Conservation (phyloP, 176 grass and related monocot genomes). For the Secale cereale region DNA sequence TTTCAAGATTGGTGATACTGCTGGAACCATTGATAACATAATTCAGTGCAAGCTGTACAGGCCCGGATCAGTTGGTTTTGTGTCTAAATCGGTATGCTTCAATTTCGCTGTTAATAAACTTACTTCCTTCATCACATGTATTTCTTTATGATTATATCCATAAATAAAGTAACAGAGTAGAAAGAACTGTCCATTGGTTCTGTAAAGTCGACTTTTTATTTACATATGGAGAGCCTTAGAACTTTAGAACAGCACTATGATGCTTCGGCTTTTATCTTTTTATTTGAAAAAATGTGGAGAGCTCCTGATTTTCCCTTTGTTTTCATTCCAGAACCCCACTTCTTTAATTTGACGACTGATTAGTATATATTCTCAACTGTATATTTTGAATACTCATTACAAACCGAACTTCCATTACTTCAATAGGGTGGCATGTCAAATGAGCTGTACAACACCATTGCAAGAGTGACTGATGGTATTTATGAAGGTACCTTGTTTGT, state of each 20-base stretch:
- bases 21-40: constrained; percentile 98
- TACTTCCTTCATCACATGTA: neutral
- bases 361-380: neutral
- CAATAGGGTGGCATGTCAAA: constrained; percentile 98
- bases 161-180: neutral
- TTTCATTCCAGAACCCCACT: neutral
- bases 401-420: constrained; percentile 26
- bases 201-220: neutral
- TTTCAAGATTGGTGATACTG: constrained; percentile 99
- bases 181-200: neutral
- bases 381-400: neutral
- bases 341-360: neutral
- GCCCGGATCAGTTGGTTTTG: constrained; percentile 96
- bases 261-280: neutral
- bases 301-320: neutral
- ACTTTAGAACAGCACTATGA: neutral
- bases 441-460: constrained; percentile 97
- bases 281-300: neutral
- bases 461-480: constrained; percentile 97
- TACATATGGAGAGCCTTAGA: neutral
- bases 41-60: constrained; percentile 98
- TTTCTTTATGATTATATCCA: neutral
- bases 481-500: constrained; percentile 76
- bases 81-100: constrained; percentile 93
- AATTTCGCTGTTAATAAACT: neutral